phyloP scores from a whole-genome alignment of 805 yeast species.

The Zygotorulaspora chibaensis region DNA sequence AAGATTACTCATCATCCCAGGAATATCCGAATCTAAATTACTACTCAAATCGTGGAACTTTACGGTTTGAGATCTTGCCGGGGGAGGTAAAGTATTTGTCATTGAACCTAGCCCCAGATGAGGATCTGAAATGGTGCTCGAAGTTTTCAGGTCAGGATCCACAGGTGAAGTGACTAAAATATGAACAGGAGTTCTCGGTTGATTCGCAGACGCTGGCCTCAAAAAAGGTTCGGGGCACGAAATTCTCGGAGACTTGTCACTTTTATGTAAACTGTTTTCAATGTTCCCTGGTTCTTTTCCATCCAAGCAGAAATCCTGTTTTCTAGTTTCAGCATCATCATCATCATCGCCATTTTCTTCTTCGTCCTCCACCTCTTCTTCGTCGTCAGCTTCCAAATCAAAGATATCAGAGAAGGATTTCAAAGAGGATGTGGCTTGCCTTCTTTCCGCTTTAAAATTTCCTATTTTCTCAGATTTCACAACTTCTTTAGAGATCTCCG shows the following conservation, averaged over 20 bases:
- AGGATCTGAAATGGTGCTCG: slow-evolving; percentile 1
- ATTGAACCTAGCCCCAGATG: background rate
- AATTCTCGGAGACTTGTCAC: too few species aligned
- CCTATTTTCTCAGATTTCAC: too few species aligned
- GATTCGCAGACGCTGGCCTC: background rate
- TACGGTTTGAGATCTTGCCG: slow-evolving; percentile 28
- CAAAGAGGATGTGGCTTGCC: background rate
- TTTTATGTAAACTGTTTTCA: too few species aligned
- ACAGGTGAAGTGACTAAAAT: slow-evolving; percentile 11
- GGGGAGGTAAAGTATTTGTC: slow-evolving; percentile 19
- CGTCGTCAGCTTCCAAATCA: slow-evolving; percentile 15
- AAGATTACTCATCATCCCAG: slow-evolving; percentile 28
- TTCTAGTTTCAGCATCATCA: background rate
- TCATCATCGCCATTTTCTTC: slow-evolving; percentile 1
- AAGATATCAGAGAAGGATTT: slow-evolving; percentile 20
- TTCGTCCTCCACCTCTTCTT: slow-evolving; percentile 1
- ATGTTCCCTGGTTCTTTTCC: too few species aligned
- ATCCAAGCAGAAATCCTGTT: background rate
- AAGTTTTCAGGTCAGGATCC: slow-evolving; percentile 1
- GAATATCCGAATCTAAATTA: slow-evolving; percentile 38
- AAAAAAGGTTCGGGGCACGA: too few species aligned
- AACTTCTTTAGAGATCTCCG: background rate
- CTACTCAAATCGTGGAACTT: slow-evolving; percentile 40
- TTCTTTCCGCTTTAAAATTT: background rate
- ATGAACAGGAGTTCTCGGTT: slow-evolving; percentile 9